Conservation (phyloP, 78 protist genomes). For the Salpingoeca rosetta region DNA sequence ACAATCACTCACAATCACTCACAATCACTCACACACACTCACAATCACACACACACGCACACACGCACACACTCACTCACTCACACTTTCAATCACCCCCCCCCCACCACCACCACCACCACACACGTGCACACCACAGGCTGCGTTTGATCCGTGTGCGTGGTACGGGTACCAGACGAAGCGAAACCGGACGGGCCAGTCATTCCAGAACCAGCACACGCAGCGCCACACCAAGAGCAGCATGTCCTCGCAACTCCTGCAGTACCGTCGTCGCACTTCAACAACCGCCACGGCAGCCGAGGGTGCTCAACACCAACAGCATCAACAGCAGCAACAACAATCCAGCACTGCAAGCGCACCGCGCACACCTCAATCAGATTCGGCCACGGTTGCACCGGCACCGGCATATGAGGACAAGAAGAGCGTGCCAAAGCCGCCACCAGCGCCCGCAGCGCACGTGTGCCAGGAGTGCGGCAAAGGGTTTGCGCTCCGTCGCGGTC, state of each 20-base stretch:
- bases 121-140: background rate
- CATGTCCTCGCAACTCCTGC: background rate
- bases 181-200: constrained; percentile 15
- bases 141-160: background rate
- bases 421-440: background rate
- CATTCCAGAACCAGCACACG: constrained; percentile 13
- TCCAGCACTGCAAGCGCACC: too few relatives aligned
- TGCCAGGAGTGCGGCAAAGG: constrained; percentile 21
- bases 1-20: too few relatives aligned
- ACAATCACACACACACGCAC: too few relatives aligned
- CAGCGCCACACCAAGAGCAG: background rate
- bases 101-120: background rate
- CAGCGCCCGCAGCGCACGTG: background rate
- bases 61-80: background rate
- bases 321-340: too few relatives aligned
- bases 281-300: too few relatives aligned
- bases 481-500: constrained; percentile 1
- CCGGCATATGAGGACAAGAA: background rate
- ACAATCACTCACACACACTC: too few relatives aligned
- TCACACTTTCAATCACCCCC: background rate
- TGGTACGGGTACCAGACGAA: constrained; percentile 11
- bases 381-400: background rate
- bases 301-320: too few relatives aligned
- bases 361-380: too few relatives aligned
- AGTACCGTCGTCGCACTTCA: background rate